Evolutionary conservation across 108 stramenopile species (phyloP), one percentile per base, ranked within the genome.

Genomic region (Skeletonema tropicum): DNA sequence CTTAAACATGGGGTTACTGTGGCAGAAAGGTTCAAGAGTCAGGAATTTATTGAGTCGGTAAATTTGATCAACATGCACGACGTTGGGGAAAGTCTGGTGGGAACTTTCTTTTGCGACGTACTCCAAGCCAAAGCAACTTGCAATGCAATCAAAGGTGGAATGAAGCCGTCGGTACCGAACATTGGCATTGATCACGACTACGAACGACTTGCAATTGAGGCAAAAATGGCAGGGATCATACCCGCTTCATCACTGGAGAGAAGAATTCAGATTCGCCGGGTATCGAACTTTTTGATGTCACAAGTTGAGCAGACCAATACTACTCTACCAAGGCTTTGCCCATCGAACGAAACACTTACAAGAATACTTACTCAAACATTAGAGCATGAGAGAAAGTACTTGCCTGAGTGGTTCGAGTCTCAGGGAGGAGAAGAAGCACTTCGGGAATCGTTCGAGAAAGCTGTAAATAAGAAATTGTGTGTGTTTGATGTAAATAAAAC

Each of bases 361-460:
- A 26, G 57, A n/a, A 31, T 77, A n/a, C 14, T 77, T 13, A 8
- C 41, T 41, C 63, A 32, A 11, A 61, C 35, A 35, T 23, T 68
- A 61, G 69, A 77, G 35, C 61, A 60, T 3, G 76, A 77, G 41
- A 63, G 39, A 19, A 21, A 26, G n/a, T 57, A 41, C 29, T 64
- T 77, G 6, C 55, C 60, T 21, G 70, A 77, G 6, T 77, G 76
- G 76, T 70, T 52, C 33, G 69, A 61, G 25, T 13, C 36, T 21
- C 69, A 71, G 48, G 76, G 76, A 58, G 70, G 70, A 13, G 69
- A 63, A 12, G 70, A 42, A 0, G 69, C 23, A 29, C 32, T 77
- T 9, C 17, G 60, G 26, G 1, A 42, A n/a, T 17, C 31, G 14
- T 71, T 77, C n/a, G 63, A 71, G 6, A 41, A 55, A 11, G 67